phyloP scores from a whole-genome alignment of 1,139 yeast genomes.

The Blastobotrys indianensis region DNA sequence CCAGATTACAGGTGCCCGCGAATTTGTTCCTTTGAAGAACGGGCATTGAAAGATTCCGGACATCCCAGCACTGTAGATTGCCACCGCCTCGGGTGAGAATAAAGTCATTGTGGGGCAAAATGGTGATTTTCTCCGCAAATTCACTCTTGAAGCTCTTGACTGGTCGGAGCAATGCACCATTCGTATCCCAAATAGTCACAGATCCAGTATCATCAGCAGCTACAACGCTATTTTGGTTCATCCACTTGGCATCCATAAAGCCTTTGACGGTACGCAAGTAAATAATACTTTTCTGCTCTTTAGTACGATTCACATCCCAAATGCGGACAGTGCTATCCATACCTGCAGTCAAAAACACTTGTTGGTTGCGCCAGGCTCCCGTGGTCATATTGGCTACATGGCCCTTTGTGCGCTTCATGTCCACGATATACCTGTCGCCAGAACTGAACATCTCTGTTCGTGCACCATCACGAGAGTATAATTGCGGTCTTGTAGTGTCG shows the following conservation, averaged over 20 bases:
- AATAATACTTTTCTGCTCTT: conserved; percentile 29
- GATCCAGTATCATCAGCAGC: conserved; percentile 27
- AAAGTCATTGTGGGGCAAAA: conserved; percentile 16
- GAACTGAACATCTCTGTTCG: conserved; percentile 27
- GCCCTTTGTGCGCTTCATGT: conserved; percentile 36
- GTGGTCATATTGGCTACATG: conserved; percentile 33
- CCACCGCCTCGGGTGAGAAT: conserved; percentile 29
- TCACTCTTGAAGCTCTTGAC: conserved; percentile 24
- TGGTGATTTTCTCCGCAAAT: conserved; percentile 20
- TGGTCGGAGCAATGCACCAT: conserved; percentile 31
- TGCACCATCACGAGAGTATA: conserved; percentile 27
- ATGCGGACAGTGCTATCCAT: conserved; percentile 35
- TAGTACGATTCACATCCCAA: conserved; percentile 31
- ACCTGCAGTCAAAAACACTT: conserved; percentile 30
- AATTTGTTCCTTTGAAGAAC: conserved; percentile 24
- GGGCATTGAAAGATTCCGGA: conserved; percentile 32
- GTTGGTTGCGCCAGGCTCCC: conserved; percentile 33
- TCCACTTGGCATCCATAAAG: conserved; percentile 21
- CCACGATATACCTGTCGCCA: conserved; percentile 38
- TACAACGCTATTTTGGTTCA: conserved; percentile 11
- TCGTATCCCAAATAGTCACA: conserved; percentile 30
- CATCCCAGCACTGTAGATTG: conserved; percentile 35
- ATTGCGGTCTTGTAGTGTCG: conserved; percentile 25
- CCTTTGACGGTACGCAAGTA: conserved; percentile 26
- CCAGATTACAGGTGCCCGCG: not conserved